Base-by-base conservation (phyloP, 225 moss, liverwort and hornwort species). In the Climacium dendroides region DNA sequence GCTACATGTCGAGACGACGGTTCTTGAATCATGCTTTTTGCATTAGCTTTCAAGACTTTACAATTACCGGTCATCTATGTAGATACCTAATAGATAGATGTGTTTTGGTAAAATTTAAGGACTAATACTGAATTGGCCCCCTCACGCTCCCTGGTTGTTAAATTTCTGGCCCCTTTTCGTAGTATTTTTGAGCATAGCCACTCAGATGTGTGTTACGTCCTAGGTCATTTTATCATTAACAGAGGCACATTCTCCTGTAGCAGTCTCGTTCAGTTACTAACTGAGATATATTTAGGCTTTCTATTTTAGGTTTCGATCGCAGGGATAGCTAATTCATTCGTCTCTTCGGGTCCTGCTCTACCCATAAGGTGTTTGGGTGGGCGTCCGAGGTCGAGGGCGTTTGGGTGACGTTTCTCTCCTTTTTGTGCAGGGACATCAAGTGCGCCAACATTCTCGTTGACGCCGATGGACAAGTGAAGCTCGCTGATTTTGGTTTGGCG, bases 391-490 rank as follows among this genome's bases (percentile, higher is more conserved):
- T 72, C 15, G 65, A 73, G 79, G 82, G 69, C 71, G 45, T 85
- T 85, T 70, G 35, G 76, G 41, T 87, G 71, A 88, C 84, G 55
- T 86, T 80, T 84, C 43, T 80, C 79, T 80, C 74, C 37, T 72
- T 74, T 86, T 48, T 67, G 47, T 78, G 67, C 87, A 96, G 97
- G 91, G 96, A 98, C 75, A 96, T 98, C 73, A 96, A 98, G 90
- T 98, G 96, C 88, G 96, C 96, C 45, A 98, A 98, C 87, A 96
- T 98, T 80, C 91, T 98, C 83, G 96, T 98, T 53, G 98, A 98
- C 85, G 94, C 94, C 57, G 95, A 92, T 90, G 98, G 98, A 37
- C 96, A 96, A 95, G 96, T 98, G 84, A 98, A 96, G 90, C 94
- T 98, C 79, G 97, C 97, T 62, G 98, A 97, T 85, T 98, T 98